Evolutionary conservation across 2,329 filamentous ascomycete genomes (phyloP).

Genomic region (Alternaria infectoria): DNA sequence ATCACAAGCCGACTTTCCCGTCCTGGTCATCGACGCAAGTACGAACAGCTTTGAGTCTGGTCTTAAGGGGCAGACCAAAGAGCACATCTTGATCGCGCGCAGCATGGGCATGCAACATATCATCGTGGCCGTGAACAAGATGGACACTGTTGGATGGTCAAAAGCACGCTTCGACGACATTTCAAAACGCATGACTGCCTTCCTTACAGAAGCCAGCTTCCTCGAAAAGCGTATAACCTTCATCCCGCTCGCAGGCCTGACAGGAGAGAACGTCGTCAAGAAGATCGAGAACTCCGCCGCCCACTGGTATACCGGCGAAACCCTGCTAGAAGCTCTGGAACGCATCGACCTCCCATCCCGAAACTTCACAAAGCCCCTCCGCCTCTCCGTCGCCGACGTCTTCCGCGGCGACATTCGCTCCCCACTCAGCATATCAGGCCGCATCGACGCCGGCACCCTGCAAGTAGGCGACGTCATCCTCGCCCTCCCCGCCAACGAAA

Average conservation of each 20-base stretch:
- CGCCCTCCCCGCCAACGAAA: constrained; percentile 81
- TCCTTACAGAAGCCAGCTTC: constrained; percentile 83
- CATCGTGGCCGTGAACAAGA: constrained; percentile 93
- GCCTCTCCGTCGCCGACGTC: constrained; percentile 86
- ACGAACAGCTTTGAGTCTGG: constrained; percentile 93
- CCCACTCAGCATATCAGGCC: constrained; percentile 82
- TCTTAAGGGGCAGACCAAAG: constrained; percentile 89
- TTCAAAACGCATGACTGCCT: constrained; percentile 78
- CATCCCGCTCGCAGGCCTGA: constrained; percentile 86
- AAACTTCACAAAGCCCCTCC: constrained; percentile 77
- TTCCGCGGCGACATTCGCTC: constrained; percentile 81
- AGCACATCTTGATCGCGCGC: constrained; percentile 86
- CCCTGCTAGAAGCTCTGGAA: constrained; percentile 84
- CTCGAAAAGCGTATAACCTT: constrained; percentile 81
- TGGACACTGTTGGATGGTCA: constrained; percentile 86
- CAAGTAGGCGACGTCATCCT: constrained; percentile 83
- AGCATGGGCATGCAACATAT: constrained; percentile 90
- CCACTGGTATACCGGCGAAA: constrained; percentile 81
- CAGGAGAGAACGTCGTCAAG: constrained; percentile 82
- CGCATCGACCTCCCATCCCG: constrained; percentile 75
- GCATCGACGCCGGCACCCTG: constrained; percentile 81
- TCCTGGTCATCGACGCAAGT: constrained; percentile 90
- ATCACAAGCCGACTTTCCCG: constrained; percentile 93
- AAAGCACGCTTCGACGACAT: constrained; percentile 85
- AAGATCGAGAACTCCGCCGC: constrained; percentile 59